Base-by-base conservation (phyloP, 2,329 filamentous ascomycete genomes). In the Thielaviopsis cerberus region DNA sequence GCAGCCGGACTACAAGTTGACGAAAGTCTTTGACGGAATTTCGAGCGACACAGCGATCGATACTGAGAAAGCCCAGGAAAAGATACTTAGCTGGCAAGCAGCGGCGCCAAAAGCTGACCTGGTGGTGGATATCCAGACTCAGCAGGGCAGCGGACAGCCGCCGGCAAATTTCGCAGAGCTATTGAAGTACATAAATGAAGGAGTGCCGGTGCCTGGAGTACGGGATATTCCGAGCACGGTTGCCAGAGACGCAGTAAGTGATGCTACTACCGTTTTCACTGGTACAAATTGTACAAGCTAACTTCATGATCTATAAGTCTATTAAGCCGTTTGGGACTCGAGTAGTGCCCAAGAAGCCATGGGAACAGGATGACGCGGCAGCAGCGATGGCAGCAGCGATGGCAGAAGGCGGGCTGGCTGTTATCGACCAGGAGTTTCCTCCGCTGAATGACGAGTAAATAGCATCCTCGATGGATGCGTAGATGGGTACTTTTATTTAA, bases 181-280 rank as follows among this genome's bases (percentile, higher is more conserved):
- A 62, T 83, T 94, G 58, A 85, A 88, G 65, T 78, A 94, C 57
- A 86, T 96, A 57, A 86, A 87, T 24, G 83, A 81, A 26, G 88
- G 88, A 57, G 82, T 88, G 64, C 83, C 86, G 0, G 85, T 96
- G 51, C 88, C 89, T 1, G 90, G 90, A 0, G 94, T 96, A 65
- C 82, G 83, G 64, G 81, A 94, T 62, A 91, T 96, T 57, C 88
- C 90, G 4, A 80, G 88, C 63, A 92, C 84, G 0, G 74, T 95
- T 4, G 74, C 90, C 22, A 76, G 81, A 57, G 84, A 85, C 4
- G 79, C 87, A 61, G 83, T 85, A 61, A 78, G 75, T 66, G n/a
- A n/a, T n/a, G n/a, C n/a, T 56, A 20, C 25, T 25, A 20, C 11
- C 22, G 24, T 37, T 20, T 17, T 23, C 13, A 2, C 54, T 25